Percentiles rank a stretch among this genome's conserved stretches.
Evolutionary conservation across 176 grass and related monocot genomes (phyloP).

Genomic region (Oryza coarctata): DNA sequence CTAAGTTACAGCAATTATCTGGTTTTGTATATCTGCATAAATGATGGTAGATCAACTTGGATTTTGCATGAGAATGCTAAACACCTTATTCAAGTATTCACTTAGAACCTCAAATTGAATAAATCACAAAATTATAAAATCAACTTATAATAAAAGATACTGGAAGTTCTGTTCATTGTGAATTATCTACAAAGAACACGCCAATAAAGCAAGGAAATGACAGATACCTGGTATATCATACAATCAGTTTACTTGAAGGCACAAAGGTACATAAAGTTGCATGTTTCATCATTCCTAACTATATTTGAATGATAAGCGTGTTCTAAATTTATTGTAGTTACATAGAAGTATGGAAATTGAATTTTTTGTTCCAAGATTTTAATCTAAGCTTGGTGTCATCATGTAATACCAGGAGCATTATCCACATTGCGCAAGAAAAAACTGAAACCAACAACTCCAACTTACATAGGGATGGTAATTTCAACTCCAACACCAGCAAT

Average conservation of each 20-base stretch:
- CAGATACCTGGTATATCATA: neutral
- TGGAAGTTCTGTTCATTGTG: neutral
- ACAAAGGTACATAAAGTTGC: neutral
- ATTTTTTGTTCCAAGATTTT: slow-evolving; percentile 4
- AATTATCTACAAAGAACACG: neutral
- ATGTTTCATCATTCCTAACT: neutral
- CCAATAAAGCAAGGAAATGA: neutral
- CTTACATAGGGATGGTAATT: slow-evolving; percentile 99
- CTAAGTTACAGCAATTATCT: neutral
- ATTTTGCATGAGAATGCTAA: slow-evolving; percentile 10
- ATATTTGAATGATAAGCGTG: neutral
- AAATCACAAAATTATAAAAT: neutral
- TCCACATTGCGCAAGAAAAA: slow-evolving; percentile 11
- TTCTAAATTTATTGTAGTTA: neutral
- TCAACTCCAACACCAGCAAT: slow-evolving; percentile 93
- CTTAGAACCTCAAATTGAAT: neutral
- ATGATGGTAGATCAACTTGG: neutral
- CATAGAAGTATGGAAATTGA: neutral
- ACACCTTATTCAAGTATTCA: neutral
- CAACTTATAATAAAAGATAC: neutral
- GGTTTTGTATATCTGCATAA: slow-evolving; percentile 11
- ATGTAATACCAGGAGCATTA: slow-evolving; percentile 13
- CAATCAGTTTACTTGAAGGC: neutral
- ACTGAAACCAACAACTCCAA: slow-evolving; percentile 13
- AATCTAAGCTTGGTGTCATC: neutral